Evolutionary conservation across 164 flowering plant species (phyloP).

Genomic region (Tetrastigma voinierianum): DNA sequence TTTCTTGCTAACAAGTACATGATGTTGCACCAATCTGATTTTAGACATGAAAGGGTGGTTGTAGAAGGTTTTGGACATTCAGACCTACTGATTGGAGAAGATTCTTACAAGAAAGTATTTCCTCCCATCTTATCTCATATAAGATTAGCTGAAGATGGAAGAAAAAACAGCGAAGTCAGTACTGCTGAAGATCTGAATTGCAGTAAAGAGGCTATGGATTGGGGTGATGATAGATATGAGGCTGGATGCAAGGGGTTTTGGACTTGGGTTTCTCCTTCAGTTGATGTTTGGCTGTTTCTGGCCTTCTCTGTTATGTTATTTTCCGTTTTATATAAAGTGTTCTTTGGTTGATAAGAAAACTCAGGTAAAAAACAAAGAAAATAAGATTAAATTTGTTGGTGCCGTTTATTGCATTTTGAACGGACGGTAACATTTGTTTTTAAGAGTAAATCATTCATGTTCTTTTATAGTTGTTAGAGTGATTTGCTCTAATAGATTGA

Average conservation of each 20-base stretch:
- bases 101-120: constrained; percentile 41
- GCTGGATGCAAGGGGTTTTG: constrained; percentile 11
- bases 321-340: no score
- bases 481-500: no score
- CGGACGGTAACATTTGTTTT: no score
- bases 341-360: no score
- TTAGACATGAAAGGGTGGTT: constrained; percentile 46
- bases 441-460: no score
- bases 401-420: no score
- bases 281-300: constrained; percentile 14
- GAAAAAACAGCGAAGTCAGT: not conserved
- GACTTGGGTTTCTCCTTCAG: constrained; percentile 19
- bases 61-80: constrained; percentile 63
- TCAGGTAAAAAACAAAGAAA: no score
- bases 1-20: constrained; percentile 56
- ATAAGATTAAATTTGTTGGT: no score
- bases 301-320: no score
- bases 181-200: constrained; percentile 9
- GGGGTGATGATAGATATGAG: constrained; percentile 33
- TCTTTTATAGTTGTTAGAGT: no score
- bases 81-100: constrained; percentile 55
- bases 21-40: constrained; percentile 64
- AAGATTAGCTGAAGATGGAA: constrained; percentile 24
- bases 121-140: constrained; percentile 52
- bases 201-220: constrained; percentile 31